Base-by-base conservation (phyloP, 352 stramenopile species). In the Pythium scleroteichum region DNA sequence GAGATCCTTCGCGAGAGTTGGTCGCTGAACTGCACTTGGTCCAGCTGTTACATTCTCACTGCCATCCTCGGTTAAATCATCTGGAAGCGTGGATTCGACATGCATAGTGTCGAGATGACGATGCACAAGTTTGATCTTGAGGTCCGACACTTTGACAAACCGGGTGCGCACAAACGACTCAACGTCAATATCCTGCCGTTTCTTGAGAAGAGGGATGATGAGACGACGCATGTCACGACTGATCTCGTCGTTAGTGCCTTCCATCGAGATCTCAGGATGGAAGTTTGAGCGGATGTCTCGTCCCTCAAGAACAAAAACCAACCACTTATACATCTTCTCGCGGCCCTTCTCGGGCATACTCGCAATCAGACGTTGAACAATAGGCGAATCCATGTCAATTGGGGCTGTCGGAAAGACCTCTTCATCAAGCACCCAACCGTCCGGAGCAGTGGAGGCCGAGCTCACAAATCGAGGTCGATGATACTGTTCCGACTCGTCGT, bases 321-420 rank as follows among this genome's bases (percentile, higher is more conserved):
- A 72, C 81, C 81, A 91, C 49, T 91, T 89, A 17, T 72, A 71
- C 47, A 91, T 80, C 51, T 88, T 89, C 61, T 82, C 75, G 40
- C 74, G 72, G 0, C 82, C 75, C 59, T 67, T 78, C 39, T 85
- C 82, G 1, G 79, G 79, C 76, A 91, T 83, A 44, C 61, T 85
- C n/a, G 65, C 65, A 48, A 89, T 84, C 38, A 91, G 59, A 0
- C 76, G 76, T 64, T 91, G 76, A 4, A 89, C 73, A 13, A 91
- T 76, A 7, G 79, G 76, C n/a, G 82, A 91, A 32, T 91, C 82
- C 79, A 91, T 87, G 50, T 88, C 72, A 42, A 91, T 86, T 9
- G 79, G 82, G 1, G 74, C 79, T 39, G 84, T 62, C 8, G 82
- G 82, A 27, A 86, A 88, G 17, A 89, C 67, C 32, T 91, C 82